Conservation (phyloP, 2,329 filamentous ascomycete genomes). For the Colletotrichum truncatum region DNA sequence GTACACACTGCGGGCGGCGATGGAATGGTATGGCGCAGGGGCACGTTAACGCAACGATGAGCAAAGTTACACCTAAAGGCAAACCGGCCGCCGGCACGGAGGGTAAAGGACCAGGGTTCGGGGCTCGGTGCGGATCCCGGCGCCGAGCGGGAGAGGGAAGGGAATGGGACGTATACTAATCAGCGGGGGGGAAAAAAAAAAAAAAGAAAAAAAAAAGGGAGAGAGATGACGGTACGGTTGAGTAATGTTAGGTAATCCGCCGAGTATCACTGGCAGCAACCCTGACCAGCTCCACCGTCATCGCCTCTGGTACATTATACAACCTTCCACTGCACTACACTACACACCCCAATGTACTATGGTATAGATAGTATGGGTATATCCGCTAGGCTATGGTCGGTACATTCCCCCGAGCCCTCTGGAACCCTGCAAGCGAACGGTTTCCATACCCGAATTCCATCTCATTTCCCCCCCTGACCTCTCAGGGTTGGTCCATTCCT, state of each 20-base stretch:
- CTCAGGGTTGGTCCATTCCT: background rate
- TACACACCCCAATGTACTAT: no score
- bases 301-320: no score
- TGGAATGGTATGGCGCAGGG: no score
- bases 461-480: background rate
- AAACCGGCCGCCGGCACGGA: background rate
- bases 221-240: background rate
- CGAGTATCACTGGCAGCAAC: background rate
- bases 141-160: constrained; percentile 4
- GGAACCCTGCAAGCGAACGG: background rate
- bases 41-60: no score
- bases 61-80: no score
- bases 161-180: no score
- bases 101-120: background rate
- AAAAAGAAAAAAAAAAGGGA: no score
- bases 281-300: background rate
- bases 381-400: background rate
- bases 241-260: constrained; percentile 16
- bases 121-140: constrained; percentile 19
- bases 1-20: no score
- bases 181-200: no score
- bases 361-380: no score
- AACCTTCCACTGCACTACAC: no score
- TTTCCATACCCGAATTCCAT: background rate
- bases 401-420: background rate